Evolutionary conservation across 192 early-diverging fungal species (phyloP).

Genomic region (Kappamyces sp.): DNA sequence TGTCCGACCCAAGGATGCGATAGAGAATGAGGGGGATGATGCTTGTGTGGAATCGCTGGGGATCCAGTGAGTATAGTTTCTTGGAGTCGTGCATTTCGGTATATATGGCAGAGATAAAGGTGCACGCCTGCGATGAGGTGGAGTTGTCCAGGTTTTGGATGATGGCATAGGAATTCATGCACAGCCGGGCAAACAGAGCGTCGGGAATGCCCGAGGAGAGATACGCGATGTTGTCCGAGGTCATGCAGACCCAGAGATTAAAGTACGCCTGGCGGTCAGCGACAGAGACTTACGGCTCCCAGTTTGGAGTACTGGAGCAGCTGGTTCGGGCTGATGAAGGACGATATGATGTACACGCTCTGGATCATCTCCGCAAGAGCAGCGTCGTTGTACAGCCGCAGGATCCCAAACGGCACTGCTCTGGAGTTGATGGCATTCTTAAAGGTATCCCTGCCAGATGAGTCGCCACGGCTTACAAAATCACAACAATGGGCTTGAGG

Average conservation of each 20-base stretch:
- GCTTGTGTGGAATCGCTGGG: slow-evolving; percentile 9
- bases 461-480: slow-evolving; percentile 3
- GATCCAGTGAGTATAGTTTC: neutral
- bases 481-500: neutral
- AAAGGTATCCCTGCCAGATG: neutral
- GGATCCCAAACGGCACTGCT: slow-evolving; percentile 10
- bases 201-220: slow-evolving; percentile 4
- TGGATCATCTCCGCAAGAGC: slow-evolving; percentile 7
- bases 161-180: slow-evolving; percentile 3
- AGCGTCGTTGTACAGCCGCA: slow-evolving; percentile 10
- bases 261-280: slow-evolving; percentile 7
- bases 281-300: neutral
- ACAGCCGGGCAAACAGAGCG: slow-evolving; percentile 1
- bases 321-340: neutral
- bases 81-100: neutral
- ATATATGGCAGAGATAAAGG: slow-evolving; percentile 8
- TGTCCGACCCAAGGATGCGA: neutral
- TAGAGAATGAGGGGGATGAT: neutral
- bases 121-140: slow-evolving; percentile 1
- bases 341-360: slow-evolving; percentile 1
- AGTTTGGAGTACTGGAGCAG: slow-evolving; percentile 8
- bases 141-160: slow-evolving; percentile 10
- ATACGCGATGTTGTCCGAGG: slow-evolving; percentile 11
- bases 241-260: slow-evolving; percentile 13
- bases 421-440: slow-evolving; percentile 2